Base-by-base conservation (phyloP, 495 filamentous ascomycete genomes). In the Hypoxylon rickii region DNA sequence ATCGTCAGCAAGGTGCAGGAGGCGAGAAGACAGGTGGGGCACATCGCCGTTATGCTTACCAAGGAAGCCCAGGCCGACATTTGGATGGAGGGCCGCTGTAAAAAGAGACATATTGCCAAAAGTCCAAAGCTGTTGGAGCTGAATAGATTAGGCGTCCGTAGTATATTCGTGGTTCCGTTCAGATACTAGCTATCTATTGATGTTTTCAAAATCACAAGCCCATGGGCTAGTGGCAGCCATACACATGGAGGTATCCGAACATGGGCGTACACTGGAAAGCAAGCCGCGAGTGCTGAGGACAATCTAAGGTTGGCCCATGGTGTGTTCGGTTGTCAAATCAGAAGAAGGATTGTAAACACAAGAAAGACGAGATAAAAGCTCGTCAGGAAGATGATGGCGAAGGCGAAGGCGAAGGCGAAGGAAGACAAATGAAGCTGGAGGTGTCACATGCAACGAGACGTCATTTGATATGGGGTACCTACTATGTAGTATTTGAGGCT, bases 41-140 rank as follows among this genome's bases (percentile, higher is more conserved):
- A n/a, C n/a, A 18, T 15, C 16, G 6, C 4, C 15, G 11, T 3
- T 3, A n/a, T 36, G 72, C 77, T 63, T 82, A 86, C 89, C 82
- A 43, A 96, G 79, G 61, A 90, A 90, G 15, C 91, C 90, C 29
- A 97, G 70, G 21, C 83, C 87, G 58, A 86, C 83, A 32, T 87
- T 86, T 5, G 92, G 92, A 64, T 86, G 75, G 17, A 96, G 83
- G 70, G 87, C 85, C 39, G 85, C 85, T 32, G 84, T 77, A 59
- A 81, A 82, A 56, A 75, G 77, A 49, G 81, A 82, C 80, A 84
- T 83, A 49, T 58, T 44, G 44, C n/a, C n/a, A n/a, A n/a, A n/a
- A n/a, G n/a, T n/a, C n/a, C n/a, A n/a, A n/a, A n/a, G n/a, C n/a
- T n/a, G n/a, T n/a, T n/a, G n/a, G n/a, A n/a, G n/a, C n/a, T n/a